These are phyloP conservation scores for Incumbomyces lentus DNA, from an alignment of 2,329 filamentous ascomycete species.

Conservation along the genomic window DNA sequence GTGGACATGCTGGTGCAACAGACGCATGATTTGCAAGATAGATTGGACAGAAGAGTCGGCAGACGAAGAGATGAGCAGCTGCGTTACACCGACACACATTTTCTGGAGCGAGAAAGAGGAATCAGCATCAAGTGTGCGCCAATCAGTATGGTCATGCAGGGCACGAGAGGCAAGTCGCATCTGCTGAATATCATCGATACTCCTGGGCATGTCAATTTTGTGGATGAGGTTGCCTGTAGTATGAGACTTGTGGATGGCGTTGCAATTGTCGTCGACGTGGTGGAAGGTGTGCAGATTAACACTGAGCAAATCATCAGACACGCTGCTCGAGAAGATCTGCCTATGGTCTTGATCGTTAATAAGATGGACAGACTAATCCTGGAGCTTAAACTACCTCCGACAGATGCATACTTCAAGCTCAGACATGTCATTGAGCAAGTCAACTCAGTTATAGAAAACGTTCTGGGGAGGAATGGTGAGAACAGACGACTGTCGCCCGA, in stretches of 20 bases:
- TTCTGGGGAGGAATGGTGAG: constrained; percentile 69
- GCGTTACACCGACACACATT: constrained; percentile 85
- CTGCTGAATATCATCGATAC: constrained; percentile 92
- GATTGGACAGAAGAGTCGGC: constrained; percentile 69
- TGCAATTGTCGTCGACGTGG: constrained; percentile 86
- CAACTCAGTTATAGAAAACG: constrained; percentile 87
- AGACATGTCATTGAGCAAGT: constrained; percentile 98
- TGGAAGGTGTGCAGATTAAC: constrained; percentile 97
- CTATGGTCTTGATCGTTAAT: constrained; percentile 84
- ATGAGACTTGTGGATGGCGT: constrained; percentile 83
- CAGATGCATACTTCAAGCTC: constrained; percentile 96
- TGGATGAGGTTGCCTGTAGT: constrained; percentile 86
- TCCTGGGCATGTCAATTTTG: constrained; percentile 95
- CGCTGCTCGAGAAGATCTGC: constrained; percentile 78
- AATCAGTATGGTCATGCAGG: constrained; percentile 85
- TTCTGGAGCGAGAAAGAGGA: constrained; percentile 79
- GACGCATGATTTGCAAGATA: constrained; percentile 76
- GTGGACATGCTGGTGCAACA: constrained; percentile 97
- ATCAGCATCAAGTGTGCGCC: constrained; percentile 86
- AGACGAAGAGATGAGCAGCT: constrained; percentile 79
- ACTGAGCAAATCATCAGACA: constrained; percentile 97
- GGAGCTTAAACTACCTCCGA: constrained; percentile 85
- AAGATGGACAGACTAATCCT: constrained; percentile 94
- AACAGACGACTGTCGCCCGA: constrained; percentile 79
- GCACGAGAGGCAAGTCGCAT: constrained; percentile 86